Evolutionary conservation across 179 eudicot species (phyloP).

Genomic region (Beta lomatogona): DNA sequence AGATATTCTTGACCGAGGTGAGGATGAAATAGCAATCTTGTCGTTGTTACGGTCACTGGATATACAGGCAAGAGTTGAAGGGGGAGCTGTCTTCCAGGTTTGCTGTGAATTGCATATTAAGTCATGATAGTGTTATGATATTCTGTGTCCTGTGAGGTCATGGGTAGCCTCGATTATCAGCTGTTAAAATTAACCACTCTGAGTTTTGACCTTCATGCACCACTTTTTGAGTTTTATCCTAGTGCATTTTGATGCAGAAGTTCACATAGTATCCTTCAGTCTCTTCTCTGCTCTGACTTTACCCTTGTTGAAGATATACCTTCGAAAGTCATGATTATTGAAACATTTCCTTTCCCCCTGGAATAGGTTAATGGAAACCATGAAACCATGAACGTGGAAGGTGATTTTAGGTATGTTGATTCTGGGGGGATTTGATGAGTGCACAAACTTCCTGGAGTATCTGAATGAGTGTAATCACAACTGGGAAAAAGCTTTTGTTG

Average conservation of each 20-base stretch:
- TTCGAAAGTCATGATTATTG: not conserved
- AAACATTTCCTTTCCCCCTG: not conserved
- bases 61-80: conserved; percentile 76
- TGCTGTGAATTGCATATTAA: not conserved
- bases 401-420: conserved; percentile 91
- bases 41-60: conserved; percentile 79
- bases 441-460: conserved; percentile 76
- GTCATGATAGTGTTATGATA: not conserved
- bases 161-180: not conserved
- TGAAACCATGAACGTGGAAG: conserved; percentile 92
- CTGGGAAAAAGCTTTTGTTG: conserved; percentile 83
- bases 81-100: conserved; percentile 99
- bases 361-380: conserved; percentile 92
- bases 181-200: not conserved
- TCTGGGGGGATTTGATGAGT: conserved; percentile 88
- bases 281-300: not conserved
- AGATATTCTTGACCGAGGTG: conserved; percentile 92
- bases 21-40: conserved; percentile 91
- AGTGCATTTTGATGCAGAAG: not conserved
- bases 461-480: conserved; percentile 62
- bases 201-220: not conserved
- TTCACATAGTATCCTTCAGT: not conserved
- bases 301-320: not conserved
- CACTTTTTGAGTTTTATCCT: not conserved
- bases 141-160: conserved; percentile 1